Base-by-base conservation (phyloP, 345 rosid genomes). In the Mallotus nudiflorus region DNA sequence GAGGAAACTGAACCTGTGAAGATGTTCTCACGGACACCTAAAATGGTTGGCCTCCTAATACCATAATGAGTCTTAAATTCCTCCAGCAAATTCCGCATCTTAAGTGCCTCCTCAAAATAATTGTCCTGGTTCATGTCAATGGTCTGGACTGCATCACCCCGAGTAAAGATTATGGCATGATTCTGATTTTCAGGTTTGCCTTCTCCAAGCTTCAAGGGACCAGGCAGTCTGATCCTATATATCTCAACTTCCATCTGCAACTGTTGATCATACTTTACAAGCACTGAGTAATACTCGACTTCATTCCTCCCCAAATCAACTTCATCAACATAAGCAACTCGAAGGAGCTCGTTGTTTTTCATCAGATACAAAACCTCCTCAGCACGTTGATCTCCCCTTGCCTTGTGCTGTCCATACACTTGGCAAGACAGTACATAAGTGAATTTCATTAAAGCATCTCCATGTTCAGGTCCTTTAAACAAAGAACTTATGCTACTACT, bases 181-280 rank as follows among this genome's bases (percentile, higher is more conserved):
- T 93, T 93, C 86, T 93, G 98, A 79, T 93, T 93, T 77, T 91
- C 97, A 11, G 98, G 98, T 76, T 93, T 93, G 37, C 98, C 98
- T 78, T 93, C 98, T 53, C 98, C 98, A 49, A 93, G 77, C 84
- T 85, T 91, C 81, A 93, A 67, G 13, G 92, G 87, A 66, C 98
- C 98, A 18, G 98, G 98, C 77, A 93, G 81, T 81, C 82, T 90
- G 74, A 93, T 85, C 27, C 96, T 86, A 78, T 86, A 93, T 55
- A 93, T 85, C 80, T 93, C 97, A n/a, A 86, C 96, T 85, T 93
- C 98, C 66, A 69, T 76, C 71, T 83, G 83, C 80, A 82, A 75
- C 81, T 71, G 83, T 73, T 83, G 93, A 62, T 93, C 97, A 40
- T 71, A 93, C 73, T 91, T 93, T 52, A 89, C 97, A 64, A 93